Evolutionary conservation across 441 rosid species (phyloP).

Genomic region (Monsonia emarginata): DNA sequence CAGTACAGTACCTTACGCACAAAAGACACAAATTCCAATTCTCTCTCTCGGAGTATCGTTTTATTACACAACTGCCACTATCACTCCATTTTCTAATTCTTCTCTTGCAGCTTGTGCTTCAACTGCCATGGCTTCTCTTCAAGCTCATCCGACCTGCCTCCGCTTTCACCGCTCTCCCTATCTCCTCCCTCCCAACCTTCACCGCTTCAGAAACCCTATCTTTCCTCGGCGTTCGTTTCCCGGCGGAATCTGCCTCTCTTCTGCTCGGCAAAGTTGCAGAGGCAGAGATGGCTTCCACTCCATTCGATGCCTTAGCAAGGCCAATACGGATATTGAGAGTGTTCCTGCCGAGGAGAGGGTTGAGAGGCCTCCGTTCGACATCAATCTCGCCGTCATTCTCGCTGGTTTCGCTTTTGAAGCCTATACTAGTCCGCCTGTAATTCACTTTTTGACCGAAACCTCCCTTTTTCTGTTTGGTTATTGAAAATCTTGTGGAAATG

Average conservation of each 20-base stretch:
- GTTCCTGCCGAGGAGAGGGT: conserved; percentile 21
- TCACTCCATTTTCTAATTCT: neutral
- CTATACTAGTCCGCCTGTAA: conserved; percentile 60
- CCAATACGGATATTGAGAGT: conserved; percentile 26
- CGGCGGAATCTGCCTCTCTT: neutral
- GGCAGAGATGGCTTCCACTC: neutral
- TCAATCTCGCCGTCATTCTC: conserved; percentile 82
- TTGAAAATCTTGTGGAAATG: neutral
- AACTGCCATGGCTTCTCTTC: conserved; percentile 1
- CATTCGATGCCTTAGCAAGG: conserved; percentile 27
- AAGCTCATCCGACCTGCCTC: neutral
- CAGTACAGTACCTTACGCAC: no score
- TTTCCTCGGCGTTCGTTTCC: neutral
- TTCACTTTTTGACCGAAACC: neutral
- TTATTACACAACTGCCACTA: neutral
- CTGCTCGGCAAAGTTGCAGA: neutral
- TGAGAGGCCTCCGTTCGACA: conserved; percentile 63
- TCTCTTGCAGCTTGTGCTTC: no score
- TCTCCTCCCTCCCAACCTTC: neutral
- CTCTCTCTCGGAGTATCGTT: no score
- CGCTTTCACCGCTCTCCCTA: neutral
- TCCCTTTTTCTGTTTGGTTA: neutral
- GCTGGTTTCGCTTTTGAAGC: conserved; percentile 95
- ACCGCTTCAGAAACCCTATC: neutral
- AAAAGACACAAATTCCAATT: no score